Evolutionary conservation across 805 yeast species (phyloP).

Genomic region (Saccharomycopsis olivae): DNA sequence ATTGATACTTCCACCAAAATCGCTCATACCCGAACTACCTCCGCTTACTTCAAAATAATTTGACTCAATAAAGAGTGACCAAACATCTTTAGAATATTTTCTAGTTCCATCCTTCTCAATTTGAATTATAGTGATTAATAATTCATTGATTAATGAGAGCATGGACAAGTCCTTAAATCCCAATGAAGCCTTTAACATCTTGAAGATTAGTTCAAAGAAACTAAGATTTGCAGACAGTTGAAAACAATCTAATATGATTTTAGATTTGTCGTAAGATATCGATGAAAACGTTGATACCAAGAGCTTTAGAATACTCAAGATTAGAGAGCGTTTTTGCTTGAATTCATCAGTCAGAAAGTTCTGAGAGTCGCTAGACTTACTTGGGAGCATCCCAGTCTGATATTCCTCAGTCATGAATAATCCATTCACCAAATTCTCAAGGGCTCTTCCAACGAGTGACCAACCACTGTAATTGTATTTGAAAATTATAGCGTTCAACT

Average conservation of each 20-base stretch:
- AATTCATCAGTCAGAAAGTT: background rate
- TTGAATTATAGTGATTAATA: slow-evolving; percentile 22
- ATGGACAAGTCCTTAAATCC: slow-evolving; percentile 2
- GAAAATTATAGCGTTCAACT: slow-evolving; percentile 43
- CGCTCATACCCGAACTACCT: slow-evolving; percentile 2
- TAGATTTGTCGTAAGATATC: background rate
- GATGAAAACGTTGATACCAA: slow-evolving; percentile 4
- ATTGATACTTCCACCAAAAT: background rate
- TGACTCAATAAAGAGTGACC: slow-evolving; percentile 69
- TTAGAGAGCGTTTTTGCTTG: slow-evolving; percentile 21
- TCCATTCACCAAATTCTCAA: slow-evolving; percentile 45
- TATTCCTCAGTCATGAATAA: slow-evolving; percentile 27
- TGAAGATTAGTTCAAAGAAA: slow-evolving; percentile 15
- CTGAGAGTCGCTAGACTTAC: background rate
- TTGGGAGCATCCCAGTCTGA: no score
- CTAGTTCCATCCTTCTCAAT: slow-evolving; percentile 26
- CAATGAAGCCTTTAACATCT: slow-evolving; percentile 9
- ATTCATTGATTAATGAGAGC: slow-evolving; percentile 7
- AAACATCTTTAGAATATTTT: slow-evolving; percentile 54
- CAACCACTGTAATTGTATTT: slow-evolving; percentile 74
- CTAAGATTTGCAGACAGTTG: slow-evolving; percentile 19
- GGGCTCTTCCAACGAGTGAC: slow-evolving; percentile 69
- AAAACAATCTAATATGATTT: slow-evolving; percentile 5
- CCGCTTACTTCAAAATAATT: slow-evolving; percentile 39
- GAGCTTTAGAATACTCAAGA: slow-evolving; percentile 4